phyloP scores from a whole-genome alignment of 495 filamentous ascomycete genomes.

The Xylona heveae region DNA sequence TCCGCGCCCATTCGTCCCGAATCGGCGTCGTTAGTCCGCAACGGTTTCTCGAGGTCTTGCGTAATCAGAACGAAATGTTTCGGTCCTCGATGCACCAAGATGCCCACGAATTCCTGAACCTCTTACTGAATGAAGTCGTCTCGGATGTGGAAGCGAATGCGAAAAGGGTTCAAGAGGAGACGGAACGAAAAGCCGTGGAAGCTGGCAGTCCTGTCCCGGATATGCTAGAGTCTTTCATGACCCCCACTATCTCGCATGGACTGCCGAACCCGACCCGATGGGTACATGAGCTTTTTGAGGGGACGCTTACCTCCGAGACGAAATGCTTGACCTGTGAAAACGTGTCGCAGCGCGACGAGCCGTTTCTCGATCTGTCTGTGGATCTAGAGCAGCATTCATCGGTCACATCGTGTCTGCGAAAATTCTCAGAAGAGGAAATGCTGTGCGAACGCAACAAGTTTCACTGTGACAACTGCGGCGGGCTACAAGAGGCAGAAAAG shows the following conservation, averaged over 20 bases:
- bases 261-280: constrained; percentile 28
- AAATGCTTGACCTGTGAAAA: constrained; percentile 94
- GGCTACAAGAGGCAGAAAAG: constrained; percentile 94
- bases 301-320: constrained; percentile 84
- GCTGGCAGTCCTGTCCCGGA: not conserved
- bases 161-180: constrained; percentile 29
- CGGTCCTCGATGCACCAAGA: constrained; percentile 93
- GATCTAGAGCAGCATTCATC: constrained; percentile 92
- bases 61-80: constrained; percentile 93
- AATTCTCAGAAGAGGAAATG: constrained; percentile 97
- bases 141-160: constrained; percentile 76
- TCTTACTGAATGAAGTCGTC: constrained; percentile 90
- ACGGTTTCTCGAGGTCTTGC: constrained; percentile 81
- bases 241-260: constrained; percentile 5
- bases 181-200: constrained; percentile 20
- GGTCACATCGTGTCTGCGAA: constrained; percentile 81
- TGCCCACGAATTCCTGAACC: constrained; percentile 89
- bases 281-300: constrained; percentile 97
- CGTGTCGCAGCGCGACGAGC: constrained; percentile 82
- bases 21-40: constrained; percentile 86
- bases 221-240: constrained; percentile 2
- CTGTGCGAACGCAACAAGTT: constrained; percentile 97
- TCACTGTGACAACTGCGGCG: constrained; percentile 92
- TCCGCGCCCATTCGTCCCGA: constrained; percentile 61
- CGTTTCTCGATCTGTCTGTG: constrained; percentile 87